A percentile compares a stretch with the other conserved stretches of the same genome.
These are phyloP conservation scores for Sporothrix inflata DNA, from an alignment of 2,329 filamentous ascomycete genomes.

Conservation along the genomic window DNA sequence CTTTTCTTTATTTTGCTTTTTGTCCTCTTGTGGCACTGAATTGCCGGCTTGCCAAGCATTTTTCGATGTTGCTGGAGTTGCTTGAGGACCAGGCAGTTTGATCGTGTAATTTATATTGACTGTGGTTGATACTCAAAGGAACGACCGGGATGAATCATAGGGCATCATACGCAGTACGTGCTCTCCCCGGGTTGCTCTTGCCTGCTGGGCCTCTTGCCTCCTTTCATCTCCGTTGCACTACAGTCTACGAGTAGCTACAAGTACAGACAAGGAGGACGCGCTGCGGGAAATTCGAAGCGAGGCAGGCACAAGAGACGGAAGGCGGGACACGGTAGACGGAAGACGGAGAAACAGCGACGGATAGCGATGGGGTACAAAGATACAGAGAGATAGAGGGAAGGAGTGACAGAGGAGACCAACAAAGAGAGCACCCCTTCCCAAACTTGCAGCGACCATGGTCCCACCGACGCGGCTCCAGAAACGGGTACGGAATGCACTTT, in stretches of 20 bases:
- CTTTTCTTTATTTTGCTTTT: background rate
- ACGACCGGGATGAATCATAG: background rate
- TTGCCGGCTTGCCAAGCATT: constrained; percentile 22
- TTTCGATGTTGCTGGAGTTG: background rate
- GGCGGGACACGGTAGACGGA: background rate
- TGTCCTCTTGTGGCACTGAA: background rate
- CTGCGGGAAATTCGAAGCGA: constrained; percentile 13
- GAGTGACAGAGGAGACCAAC: background rate
- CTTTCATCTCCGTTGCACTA: background rate
- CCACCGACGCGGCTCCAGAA: constrained; percentile 16
- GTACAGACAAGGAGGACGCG: background rate
- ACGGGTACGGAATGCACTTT: constrained; percentile 3
- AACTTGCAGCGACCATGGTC: background rate
- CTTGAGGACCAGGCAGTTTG: background rate
- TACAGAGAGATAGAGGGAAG: background rate
- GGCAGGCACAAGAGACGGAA: background rate
- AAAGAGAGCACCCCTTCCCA: background rate
- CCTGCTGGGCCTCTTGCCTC: background rate
- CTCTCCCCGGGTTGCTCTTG: background rate
- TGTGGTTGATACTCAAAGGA: background rate
- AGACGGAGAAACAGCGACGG: constrained; percentile 2
- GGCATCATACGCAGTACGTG: background rate
- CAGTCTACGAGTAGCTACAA: no score
- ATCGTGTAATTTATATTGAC: background rate
- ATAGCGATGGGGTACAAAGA: background rate